Base-by-base conservation (phyloP, 169 alveolate genomes). In the Neospora caninum region DNA sequence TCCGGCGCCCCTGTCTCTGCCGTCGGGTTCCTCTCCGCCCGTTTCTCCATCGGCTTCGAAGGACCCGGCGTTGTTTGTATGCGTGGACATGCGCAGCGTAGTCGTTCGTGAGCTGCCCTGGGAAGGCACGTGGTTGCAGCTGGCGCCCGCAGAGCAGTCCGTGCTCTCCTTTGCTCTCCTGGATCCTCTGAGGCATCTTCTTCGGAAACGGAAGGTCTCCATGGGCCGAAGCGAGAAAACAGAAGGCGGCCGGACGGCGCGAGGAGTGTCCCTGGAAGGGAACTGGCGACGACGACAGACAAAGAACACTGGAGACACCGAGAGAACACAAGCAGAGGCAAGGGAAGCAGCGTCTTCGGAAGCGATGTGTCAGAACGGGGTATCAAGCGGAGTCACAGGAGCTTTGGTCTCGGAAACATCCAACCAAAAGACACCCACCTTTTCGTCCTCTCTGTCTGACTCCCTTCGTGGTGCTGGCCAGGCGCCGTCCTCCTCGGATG, bases 111-210 rank as follows among this genome's bases (percentile, higher is more conserved):
- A 88, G 86, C 42, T 31, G 45, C 54, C 53, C 16, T 88, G 93
- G 93, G 93, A 88, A 88, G 93, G 93, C 84, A 41, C 84, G 25
- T 69, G 83, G 86, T 31, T 88, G 39, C 93, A 88, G 41, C 36
- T 10, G 78, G 34, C 13, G 49, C 83, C 69, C 9, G 38, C 31
- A 31, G 36, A 29, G 82, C 64, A 38, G 0, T 64, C 83, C 16
- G 64, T 34, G 31, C 83, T 67, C 27, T 84, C 69, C 54, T 78
- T 78, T n/a, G 39, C 45, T 25, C 45, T 78, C 39, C 86, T 78
- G 22, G 86, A 78, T 25, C 86, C 86, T 16, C 29, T 78, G 27
- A 0, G 27, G 22, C 49, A n/a, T n/a, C 86, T 78, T 78, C 45
- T 29, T n/a, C 42, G 86, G 39, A 78, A 78, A 78, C 9, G 86